These are phyloP conservation scores for Fusarium sp. DNA, from an alignment of 2,329 filamentous ascomycete genomes.

Conservation along the genomic window DNA sequence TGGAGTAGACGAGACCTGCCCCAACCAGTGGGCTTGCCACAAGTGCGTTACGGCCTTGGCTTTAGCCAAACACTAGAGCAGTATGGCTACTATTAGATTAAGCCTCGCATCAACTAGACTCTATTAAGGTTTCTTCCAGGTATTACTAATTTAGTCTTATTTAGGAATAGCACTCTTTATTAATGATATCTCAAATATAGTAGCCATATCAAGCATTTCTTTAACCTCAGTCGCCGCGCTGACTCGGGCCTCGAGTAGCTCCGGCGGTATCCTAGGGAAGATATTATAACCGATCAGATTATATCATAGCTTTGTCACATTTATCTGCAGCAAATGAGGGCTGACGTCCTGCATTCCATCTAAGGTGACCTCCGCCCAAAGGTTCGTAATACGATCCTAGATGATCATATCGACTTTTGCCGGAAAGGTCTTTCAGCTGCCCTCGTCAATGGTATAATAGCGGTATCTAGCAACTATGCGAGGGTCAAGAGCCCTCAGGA, in stretches of 20 bases:
- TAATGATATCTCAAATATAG: constrained; percentile 9
- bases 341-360: constrained; percentile 3
- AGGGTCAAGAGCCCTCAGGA: constrained; percentile 6
- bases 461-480: constrained; percentile 4
- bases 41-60: not conserved
- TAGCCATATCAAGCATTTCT: constrained; percentile 8
- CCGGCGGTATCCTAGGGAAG: not conserved
- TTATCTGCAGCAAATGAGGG: constrained; percentile 15
- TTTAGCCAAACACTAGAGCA: constrained; percentile 16
- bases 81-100: constrained; percentile 13
- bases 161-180: constrained; percentile 5
- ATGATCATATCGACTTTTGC: constrained; percentile 7
- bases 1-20: constrained; percentile 9
- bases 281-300: not conserved
- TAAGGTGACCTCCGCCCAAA: not conserved
- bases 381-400: not conserved
- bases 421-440: constrained; percentile 6
- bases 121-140: constrained; percentile 6
- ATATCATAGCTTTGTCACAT: constrained; percentile 12
- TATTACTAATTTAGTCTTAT: constrained; percentile 11
- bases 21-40: not conserved
- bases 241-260: constrained; percentile 11
- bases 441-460: not conserved
- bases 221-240: constrained; percentile 12
- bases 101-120: constrained; percentile 11